Evolutionary conservation across 345 rosid species (phyloP).

Genomic region (Mallotus nudiflorus): DNA sequence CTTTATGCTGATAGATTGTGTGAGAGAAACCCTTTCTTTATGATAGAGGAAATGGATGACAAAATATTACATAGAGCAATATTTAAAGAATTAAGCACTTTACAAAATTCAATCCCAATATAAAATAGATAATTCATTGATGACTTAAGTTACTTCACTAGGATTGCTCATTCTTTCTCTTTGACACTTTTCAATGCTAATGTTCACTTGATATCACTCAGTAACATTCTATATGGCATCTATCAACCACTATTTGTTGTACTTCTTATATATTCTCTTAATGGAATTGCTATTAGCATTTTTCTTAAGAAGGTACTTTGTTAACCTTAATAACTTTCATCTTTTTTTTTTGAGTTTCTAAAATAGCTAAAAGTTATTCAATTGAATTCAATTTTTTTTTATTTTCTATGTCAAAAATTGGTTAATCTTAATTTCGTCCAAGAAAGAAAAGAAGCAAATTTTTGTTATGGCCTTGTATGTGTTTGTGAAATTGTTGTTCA

Average conservation of each 20-base stretch:
- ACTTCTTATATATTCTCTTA: constrained; percentile 77
- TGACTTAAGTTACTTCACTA: constrained; percentile 84
- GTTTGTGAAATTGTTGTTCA: constrained; percentile 97
- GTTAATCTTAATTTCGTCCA: constrained; percentile 88
- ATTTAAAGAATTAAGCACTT: constrained; percentile 65
- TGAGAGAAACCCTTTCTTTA: constrained; percentile 72
- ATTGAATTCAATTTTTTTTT: constrained; percentile 11
- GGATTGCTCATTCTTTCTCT: constrained; percentile 85
- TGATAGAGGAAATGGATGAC: constrained; percentile 99
- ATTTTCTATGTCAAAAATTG: constrained; percentile 56
- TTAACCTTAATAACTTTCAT: not conserved
- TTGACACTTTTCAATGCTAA: constrained; percentile 76
- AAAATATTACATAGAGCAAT: constrained; percentile 76
- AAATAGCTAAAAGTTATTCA: not conserved
- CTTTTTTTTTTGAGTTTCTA: not conserved
- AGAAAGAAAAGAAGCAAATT: constrained; percentile 98
- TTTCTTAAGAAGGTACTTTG: constrained; percentile 73
- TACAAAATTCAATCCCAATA: constrained; percentile 96
- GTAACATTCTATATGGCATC: constrained; percentile 87
- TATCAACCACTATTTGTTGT: constrained; percentile 85
- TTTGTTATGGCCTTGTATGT: constrained; percentile 93
- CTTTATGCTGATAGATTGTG: constrained; percentile 89
- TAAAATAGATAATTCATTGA: constrained; percentile 87
- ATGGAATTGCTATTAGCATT: constrained; percentile 82
- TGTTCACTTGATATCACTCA: constrained; percentile 86